These are phyloP conservation scores for Parathielavia appendiculata DNA, from an alignment of 495 filamentous ascomycete genomes.

Conservation along the genomic window DNA sequence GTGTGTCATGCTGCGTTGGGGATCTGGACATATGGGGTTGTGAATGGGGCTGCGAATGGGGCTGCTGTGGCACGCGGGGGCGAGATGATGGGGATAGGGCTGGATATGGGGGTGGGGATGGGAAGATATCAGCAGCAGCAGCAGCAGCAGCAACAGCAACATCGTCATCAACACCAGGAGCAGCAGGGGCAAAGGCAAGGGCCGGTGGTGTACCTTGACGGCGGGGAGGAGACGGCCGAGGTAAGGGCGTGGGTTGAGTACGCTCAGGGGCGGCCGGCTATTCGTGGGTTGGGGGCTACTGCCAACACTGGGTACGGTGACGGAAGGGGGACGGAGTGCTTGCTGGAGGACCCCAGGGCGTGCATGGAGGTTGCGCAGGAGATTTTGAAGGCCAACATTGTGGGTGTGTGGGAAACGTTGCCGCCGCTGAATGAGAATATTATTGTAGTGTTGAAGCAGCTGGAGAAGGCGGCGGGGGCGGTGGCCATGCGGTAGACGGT, in stretches of 20 bases:
- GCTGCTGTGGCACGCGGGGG: no score
- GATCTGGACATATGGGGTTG: constrained; percentile 50
- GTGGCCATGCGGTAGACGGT: constrained; percentile 26
- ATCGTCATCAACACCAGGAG: constrained; percentile 1
- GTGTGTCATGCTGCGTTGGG: constrained; percentile 57
- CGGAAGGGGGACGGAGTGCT: constrained; percentile 15
- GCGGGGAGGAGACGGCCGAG: constrained; percentile 39
- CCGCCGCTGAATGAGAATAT: constrained; percentile 62
- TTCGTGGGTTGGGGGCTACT: constrained; percentile 29
- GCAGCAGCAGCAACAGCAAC: neutral
- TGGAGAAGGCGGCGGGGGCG: constrained; percentile 41
- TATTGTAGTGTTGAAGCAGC: constrained; percentile 49
- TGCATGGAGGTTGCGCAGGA: constrained; percentile 47
- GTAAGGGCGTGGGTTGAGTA: constrained; percentile 47
- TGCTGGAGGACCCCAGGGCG: constrained; percentile 39
- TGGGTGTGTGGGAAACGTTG: constrained; percentile 65
- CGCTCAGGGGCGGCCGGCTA: constrained; percentile 41
- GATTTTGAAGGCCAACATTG: constrained; percentile 49
- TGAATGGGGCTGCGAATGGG: constrained; percentile 21
- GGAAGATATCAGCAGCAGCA: constrained; percentile 2
- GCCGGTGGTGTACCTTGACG: constrained; percentile 45
- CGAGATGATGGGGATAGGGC: constrained; percentile 35
- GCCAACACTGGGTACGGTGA: neutral
- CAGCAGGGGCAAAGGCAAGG: constrained; percentile 19
- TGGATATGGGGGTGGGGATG: constrained; percentile 8